These are phyloP conservation scores for Pichia sp. DNA, from an alignment of 1,139 yeast genomes.

Conservation along the genomic window DNA sequence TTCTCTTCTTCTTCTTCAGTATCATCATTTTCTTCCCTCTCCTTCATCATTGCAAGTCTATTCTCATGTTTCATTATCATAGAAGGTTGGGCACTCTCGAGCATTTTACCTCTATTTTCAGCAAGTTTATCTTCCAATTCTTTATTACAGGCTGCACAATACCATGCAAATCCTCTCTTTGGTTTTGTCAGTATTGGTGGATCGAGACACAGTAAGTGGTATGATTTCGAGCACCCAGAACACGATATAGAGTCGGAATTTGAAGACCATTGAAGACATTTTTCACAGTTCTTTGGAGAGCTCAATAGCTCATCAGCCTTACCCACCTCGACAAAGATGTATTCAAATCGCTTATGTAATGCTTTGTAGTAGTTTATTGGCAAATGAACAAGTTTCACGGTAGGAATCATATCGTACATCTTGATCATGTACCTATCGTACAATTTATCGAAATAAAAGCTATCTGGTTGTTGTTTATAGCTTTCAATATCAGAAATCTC, in stretches of 20 bases:
- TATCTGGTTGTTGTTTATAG: conserved; percentile 53
- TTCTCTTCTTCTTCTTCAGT: neutral
- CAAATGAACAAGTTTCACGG: conserved; percentile 45
- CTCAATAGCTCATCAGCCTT: conserved; percentile 57
- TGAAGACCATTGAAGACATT: conserved; percentile 82
- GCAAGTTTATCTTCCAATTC: conserved; percentile 35
- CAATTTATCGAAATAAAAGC: conserved; percentile 78
- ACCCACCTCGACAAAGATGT: conserved; percentile 69
- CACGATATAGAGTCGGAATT: conserved; percentile 72
- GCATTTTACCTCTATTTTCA: conserved; percentile 30
- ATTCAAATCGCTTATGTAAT: conserved; percentile 61
- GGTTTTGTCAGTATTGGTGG: conserved; percentile 82
- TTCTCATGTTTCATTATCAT: conserved; percentile 17
- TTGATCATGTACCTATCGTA: conserved; percentile 84
- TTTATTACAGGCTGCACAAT: conserved; percentile 75
- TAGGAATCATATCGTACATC: conserved; percentile 71
- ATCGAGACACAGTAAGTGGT: conserved; percentile 79
- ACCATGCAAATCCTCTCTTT: conserved; percentile 86
- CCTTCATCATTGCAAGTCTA: conserved; percentile 10
- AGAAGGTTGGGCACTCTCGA: conserved; percentile 26
- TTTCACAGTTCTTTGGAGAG: conserved; percentile 63
- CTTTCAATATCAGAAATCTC: conserved; percentile 51
- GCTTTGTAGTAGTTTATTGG: conserved; percentile 59
- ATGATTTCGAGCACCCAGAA: conserved; percentile 63
- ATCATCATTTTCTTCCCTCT: conserved; percentile 9